phyloP scores from a whole-genome alignment of 352 stramenopile species.

The Peronospora farinosa region DNA sequence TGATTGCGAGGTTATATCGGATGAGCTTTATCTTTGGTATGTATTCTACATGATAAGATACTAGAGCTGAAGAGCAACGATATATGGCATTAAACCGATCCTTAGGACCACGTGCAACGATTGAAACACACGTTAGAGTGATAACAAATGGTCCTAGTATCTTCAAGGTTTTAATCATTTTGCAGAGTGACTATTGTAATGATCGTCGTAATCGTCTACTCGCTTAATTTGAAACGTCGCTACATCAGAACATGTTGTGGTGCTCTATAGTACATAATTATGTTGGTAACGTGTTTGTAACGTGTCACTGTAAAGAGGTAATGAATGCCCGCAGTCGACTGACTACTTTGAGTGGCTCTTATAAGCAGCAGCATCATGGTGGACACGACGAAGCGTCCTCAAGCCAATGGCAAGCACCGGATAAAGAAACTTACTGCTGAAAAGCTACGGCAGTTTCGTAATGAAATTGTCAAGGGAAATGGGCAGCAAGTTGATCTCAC shows the following conservation, averaged over 20 bases:
- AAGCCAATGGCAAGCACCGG: conserved; percentile 39
- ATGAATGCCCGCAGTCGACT: conserved; percentile 1
- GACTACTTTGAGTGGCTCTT: neutral
- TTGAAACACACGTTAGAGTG: too few species aligned
- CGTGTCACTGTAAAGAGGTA: conserved; percentile 10
- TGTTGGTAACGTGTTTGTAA: neutral
- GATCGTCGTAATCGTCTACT: too few species aligned
- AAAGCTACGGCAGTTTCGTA: conserved; percentile 53
- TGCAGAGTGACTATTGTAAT: too few species aligned
- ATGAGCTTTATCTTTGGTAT: neutral
- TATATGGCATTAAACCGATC: conserved; percentile 1
- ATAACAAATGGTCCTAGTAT: too few species aligned
- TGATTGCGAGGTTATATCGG: neutral
- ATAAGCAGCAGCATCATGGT: conserved; percentile 8
- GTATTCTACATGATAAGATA: conserved; percentile 2
- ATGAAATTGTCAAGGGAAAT: conserved; percentile 43
- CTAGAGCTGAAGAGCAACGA: conserved; percentile 4
- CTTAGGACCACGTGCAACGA: too few species aligned
- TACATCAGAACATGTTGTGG: neutral
- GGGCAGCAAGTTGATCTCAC: conserved; percentile 59
- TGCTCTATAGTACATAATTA: too few species aligned
- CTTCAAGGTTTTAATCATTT: too few species aligned
- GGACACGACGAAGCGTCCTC: conserved; percentile 5
- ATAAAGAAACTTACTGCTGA: conserved; percentile 87
- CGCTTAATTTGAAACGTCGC: too few species aligned